Base-by-base conservation (phyloP, 768 basidiomycete genomes). In the Boletus patriciae region DNA sequence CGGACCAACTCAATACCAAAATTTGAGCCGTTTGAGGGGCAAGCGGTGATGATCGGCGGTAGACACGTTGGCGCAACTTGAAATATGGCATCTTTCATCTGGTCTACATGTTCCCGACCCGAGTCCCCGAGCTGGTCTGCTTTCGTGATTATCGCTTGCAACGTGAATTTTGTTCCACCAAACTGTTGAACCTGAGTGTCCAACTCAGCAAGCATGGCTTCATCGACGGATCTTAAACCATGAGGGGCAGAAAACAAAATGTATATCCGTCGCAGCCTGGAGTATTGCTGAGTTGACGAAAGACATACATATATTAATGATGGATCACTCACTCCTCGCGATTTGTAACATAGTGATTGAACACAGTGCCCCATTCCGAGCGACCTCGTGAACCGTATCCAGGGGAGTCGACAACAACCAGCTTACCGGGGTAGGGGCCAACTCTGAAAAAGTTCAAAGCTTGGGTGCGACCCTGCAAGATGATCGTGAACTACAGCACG, bases 361-460 rank as follows among this genome's bases (percentile, higher is more conserved):
- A 90, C 4, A 89, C 62, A 27, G 74, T 67, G 2, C 91, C 90
- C 90, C 90, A 92, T 70, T 90, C 87, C 34, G 79, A 77, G 42
- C 87, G 79, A 13, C 91, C 90, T 52, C 88, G 78, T 10, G 78
- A 73, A 46, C 91, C 91, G 67, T 92, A 93, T 16, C 91, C 90
- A 3, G 91, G 91, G 13, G 90, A 80, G 63, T 93, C 91, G 11
- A 93, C 90, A 4, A 92, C 72, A 21, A 90, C 66, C 34, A 89
- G 74, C 38, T 82, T 78, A 33, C 84, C 83, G 10, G 73, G 70
- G 18, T 60, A 52, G 25, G 80, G 77, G 5, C 87, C 86, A n/a
- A 90, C 81, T 40, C 81, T 76, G 66, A 81, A 90, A 64, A 90
- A 91, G 60, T 90, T 88, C 47, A 92, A 72, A 11, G 83, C 70